Conservation (phyloP, 805 yeast species). For the Millerozyma miso region DNA sequence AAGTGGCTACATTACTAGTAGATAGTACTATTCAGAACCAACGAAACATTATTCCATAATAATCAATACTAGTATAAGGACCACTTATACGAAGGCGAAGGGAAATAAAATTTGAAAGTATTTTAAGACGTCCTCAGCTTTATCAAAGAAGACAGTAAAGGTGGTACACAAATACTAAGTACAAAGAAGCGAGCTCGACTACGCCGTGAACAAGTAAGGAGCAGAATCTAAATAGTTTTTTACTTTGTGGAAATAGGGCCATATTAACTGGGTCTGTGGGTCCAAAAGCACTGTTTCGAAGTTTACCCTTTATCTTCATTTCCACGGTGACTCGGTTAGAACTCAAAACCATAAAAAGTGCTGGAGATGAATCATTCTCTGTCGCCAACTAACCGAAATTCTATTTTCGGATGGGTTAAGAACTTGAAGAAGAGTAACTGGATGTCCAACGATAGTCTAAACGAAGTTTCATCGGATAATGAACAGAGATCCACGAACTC, state of each 20-base stretch:
- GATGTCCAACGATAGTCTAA: constrained; percentile 34
- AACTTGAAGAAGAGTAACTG: constrained; percentile 35
- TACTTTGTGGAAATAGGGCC: too few relatives aligned
- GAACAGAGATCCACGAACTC: constrained; percentile 5
- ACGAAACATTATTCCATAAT: not conserved
- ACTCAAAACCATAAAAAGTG: not conserved
- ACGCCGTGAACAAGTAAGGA: too few relatives aligned
- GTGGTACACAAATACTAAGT: not conserved
- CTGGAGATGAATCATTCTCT: constrained; percentile 32
- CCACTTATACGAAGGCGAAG: too few relatives aligned
- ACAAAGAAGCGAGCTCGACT: too few relatives aligned
- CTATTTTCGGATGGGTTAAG: constrained; percentile 44
- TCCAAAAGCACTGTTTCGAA: too few relatives aligned
- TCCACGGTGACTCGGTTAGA: not conserved
- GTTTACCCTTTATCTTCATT: too few relatives aligned
- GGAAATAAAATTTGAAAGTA: not conserved
- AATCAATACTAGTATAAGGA: not conserved
- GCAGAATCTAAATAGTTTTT: too few relatives aligned
- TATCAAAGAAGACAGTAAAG: not conserved
- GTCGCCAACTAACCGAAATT: constrained; percentile 35
- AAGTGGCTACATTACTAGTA: not conserved
- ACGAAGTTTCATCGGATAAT: constrained; percentile 25
- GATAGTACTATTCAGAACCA: not conserved
- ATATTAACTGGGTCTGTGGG: too few relatives aligned
- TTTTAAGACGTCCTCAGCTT: not conserved